phyloP scores from a whole-genome alignment of 371 early-diverging fungal species.

The Haplosporangium sp. region DNA sequence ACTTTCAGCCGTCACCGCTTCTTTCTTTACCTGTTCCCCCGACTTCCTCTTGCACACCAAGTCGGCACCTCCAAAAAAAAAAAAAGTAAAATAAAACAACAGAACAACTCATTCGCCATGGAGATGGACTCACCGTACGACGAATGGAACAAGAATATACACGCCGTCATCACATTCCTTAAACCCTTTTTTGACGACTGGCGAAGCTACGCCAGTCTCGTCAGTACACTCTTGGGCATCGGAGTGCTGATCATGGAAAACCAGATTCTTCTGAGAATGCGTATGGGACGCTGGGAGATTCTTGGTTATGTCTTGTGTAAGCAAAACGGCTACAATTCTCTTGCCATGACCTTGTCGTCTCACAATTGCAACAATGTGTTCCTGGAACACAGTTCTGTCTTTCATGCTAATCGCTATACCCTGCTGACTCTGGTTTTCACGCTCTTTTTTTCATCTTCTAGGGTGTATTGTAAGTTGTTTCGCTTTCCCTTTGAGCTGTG shows the following conservation, averaged over 20 bases:
- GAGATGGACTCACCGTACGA: constrained; percentile 52
- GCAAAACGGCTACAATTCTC: constrained; percentile 1
- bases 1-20: no score
- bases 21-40: not conserved
- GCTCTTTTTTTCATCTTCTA: constrained; percentile 6
- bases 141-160: constrained; percentile 50
- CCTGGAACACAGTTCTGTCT: no score
- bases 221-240: constrained; percentile 42
- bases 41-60: not conserved
- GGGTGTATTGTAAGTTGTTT: constrained; percentile 53
- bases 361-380: not conserved
- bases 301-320: constrained; percentile 49
- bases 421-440: no score
- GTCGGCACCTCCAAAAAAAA: not conserved
- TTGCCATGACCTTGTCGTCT: not conserved
- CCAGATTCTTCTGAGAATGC: constrained; percentile 49
- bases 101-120: not conserved
- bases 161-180: constrained; percentile 53
- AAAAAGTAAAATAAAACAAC: no score
- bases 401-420: no score
- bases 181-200: constrained; percentile 54
- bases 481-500: no score
- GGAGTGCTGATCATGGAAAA: constrained; percentile 56
- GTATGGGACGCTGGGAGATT: constrained; percentile 51
- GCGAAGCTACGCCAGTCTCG: constrained; percentile 44